Percentiles rank a stretch among this genome's conserved stretches.
These are phyloP conservation scores for Hortiboletus flavorubellus DNA, from an alignment of 768 basidiomycete species.

Conservation along the genomic window DNA sequence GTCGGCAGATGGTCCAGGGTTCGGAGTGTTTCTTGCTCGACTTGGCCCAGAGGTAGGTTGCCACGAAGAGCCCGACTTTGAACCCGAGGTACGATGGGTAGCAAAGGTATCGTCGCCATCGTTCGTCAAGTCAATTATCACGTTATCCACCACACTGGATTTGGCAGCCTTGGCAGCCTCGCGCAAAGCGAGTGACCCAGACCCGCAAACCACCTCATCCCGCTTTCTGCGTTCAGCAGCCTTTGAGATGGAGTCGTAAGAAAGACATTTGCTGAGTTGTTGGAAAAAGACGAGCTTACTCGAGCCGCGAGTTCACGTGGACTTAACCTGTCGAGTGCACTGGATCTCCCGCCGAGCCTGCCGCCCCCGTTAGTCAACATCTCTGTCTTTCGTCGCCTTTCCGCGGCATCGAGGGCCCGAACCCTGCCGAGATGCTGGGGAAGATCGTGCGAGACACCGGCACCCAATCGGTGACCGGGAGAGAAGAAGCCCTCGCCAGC, in stretches of 20 bases:
- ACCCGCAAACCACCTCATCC: conserved; percentile 76
- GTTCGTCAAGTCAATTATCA: conserved; percentile 53
- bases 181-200: conserved; percentile 48
- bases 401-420: conserved; percentile 77
- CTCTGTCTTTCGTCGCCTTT: conserved; percentile 56
- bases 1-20: background rate
- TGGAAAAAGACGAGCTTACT: conserved; percentile 43
- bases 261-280: background rate
- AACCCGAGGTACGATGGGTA: conserved; percentile 27
- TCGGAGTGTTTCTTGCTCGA: background rate
- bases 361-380: conserved; percentile 50
- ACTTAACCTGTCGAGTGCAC: conserved; percentile 41
- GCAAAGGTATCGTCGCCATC: conserved; percentile 19
- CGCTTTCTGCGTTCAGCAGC: conserved; percentile 78
- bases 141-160: conserved; percentile 58
- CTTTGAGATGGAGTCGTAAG: conserved; percentile 37
- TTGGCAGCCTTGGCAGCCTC: conserved; percentile 70
- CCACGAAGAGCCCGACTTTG: conserved; percentile 20
- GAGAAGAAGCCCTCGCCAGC: conserved; percentile 89
- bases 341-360: conserved; percentile 55
- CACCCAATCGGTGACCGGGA: conserved; percentile 68
- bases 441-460: conserved; percentile 61
- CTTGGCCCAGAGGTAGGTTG: background rate
- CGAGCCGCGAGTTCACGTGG: conserved; percentile 69
- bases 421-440: conserved; percentile 60